Evolutionary conservation across 768 basidiomycete species (phyloP).

Genomic region (Mycena rebaudengoi): DNA sequence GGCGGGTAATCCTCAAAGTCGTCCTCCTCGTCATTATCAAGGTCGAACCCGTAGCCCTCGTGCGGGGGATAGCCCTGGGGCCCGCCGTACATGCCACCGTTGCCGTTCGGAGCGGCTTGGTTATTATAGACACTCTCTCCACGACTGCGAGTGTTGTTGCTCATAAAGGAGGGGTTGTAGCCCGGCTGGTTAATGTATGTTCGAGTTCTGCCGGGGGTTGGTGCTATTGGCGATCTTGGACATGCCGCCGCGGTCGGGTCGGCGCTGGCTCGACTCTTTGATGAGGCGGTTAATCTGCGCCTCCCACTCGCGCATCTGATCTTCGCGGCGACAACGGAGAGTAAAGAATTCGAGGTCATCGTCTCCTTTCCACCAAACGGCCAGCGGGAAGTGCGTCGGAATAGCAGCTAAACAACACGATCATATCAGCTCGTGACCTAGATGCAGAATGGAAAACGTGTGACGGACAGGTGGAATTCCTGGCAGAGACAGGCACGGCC

Average conservation of each 20-base stretch:
- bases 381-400: slow-evolving; percentile 76
- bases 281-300: slow-evolving; percentile 88
- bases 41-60: slow-evolving; percentile 78
- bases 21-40: slow-evolving; percentile 77
- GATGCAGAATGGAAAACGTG: no score
- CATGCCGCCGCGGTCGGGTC: slow-evolving; percentile 70
- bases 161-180: slow-evolving; percentile 25
- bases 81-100: slow-evolving; percentile 47
- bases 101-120: slow-evolving; percentile 38
- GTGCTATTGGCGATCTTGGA: slow-evolving; percentile 64
- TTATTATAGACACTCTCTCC: slow-evolving; percentile 50
- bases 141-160: slow-evolving; percentile 41
- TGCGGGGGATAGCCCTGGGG: slow-evolving; percentile 67
- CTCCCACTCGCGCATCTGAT: slow-evolving; percentile 94
- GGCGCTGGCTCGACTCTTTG: slow-evolving; percentile 73
- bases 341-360: slow-evolving; percentile 94
- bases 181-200: slow-evolving; percentile 43
- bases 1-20: slow-evolving; percentile 81
- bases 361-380: slow-evolving; percentile 95
- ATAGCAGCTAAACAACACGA: slow-evolving; percentile 47
- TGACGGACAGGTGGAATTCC: slow-evolving; percentile 66
- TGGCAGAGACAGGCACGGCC: slow-evolving; percentile 69
- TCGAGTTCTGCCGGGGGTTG: slow-evolving; percentile 45
- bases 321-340: slow-evolving; percentile 90
- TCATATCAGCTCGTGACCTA: slow-evolving; percentile 12